Evolutionary conservation across 2,329 filamentous ascomycete species (phyloP), one percentile per base, ranked within the genome.

Genomic region (Rutstroemia sydowiana): DNA sequence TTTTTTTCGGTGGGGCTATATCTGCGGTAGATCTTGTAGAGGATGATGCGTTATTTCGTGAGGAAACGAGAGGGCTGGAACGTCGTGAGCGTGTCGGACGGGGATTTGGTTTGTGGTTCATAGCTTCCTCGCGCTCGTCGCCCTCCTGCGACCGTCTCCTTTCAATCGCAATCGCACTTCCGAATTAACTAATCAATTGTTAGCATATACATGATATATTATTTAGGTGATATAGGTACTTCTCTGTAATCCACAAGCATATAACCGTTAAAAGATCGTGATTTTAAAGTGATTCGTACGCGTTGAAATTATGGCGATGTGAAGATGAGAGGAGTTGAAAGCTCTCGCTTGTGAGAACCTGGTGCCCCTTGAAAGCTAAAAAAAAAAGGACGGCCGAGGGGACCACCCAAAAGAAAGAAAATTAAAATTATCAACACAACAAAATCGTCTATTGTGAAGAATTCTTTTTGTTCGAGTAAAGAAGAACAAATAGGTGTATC

Each of bases 61-160:
- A 49, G 34, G 57, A 30, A 9, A 58, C 50, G 36, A 61, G 59
- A 21, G 63, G 63, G 52, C 60, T 65, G 39, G 61, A 63, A 32
- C 58, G 51, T 49, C 64, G 57, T 39, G 62, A 64, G 34, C 63
- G 58, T 13, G 62, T 65, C 43, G 61, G 52, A 47, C 63, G 48
- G 28, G 55, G 54, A 51, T 49, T 55, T 18, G 54, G 54, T 30
- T 48, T 45, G 49, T 39, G 48, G 46, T 34, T 48, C 53, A 51
- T 54, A 45, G 47, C 54, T 51, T 46, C 45, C 45, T 45, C 32
- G 49, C 46, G 31, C 39, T 53, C 49, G 51, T 55, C 48, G 53
- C 52, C 42, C 52, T 42, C 51, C 55, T 51, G 52, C 44, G 46
- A 51, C 47, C 51, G 57, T 54, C 54, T 48, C 55, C 57, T 55